Base-by-base conservation (phyloP, 2,329 filamentous ascomycete species). In the Alternaria panax region DNA sequence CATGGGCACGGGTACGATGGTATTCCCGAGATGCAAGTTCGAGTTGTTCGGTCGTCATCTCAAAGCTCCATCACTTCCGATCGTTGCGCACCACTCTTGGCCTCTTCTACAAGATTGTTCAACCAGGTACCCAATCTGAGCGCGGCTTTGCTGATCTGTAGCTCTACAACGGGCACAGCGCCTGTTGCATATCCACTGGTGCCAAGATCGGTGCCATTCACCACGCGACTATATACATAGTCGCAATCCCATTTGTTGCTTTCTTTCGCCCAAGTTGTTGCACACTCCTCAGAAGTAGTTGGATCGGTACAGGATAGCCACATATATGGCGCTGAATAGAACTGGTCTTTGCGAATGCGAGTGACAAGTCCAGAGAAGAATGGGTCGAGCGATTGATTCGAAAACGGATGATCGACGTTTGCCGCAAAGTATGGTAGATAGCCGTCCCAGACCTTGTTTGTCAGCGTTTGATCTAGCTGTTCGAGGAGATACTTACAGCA, bases 91-190 rank as follows among this genome's bases (percentile, higher is more conserved):
- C 12, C 43, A 9, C 63, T 43, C n/a, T 34, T 48, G 6, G 59
- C 46, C 2, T 55, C 60, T 12, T 59, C 65, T 1, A 78, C 75
- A 27, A 80, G 53, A 18, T 68, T 70, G 43, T 80, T 80, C 51
- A 80, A 62, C 78, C 78, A 80, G 6, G 74, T 77, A 5, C 66
- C 78, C 34, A 80, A 47, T 48, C 78, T 71, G 48, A 79, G 63
- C 5, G 76, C 77, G 7, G 78, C 78, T 58, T 80, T 80, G 55
- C 76, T 78, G 30, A 80, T 75, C 58, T 80, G 79, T 36, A 80
- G 27, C 61, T 80, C 78, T 5, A 79, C 73, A 24, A 80, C 78
- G 1, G 77, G 77, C 36, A 75, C 74, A n/a, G 72, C 78, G 6
- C 75, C 75, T 20, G 63, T 54, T 5, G 79, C 78, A 57, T 80